phyloP scores from a whole-genome alignment of 352 stramenopile species.

The Globisporangium orthogonon region DNA sequence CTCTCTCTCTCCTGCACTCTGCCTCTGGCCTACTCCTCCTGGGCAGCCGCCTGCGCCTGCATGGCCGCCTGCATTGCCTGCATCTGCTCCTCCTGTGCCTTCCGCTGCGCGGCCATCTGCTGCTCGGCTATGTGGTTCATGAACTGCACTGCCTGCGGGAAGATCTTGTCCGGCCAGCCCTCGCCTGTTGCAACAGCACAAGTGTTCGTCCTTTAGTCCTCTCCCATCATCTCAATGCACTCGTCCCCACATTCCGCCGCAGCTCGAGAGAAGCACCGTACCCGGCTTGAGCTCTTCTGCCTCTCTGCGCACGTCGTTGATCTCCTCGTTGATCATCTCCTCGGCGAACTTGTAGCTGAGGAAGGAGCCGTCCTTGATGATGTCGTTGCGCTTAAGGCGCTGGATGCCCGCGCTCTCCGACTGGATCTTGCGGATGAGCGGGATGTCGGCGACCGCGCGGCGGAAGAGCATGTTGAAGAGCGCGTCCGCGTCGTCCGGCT shows the following conservation, averaged over 20 bases:
- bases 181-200: constrained; percentile 29
- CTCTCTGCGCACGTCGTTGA: constrained; percentile 78
- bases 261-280: too few species aligned
- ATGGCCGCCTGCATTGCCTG: constrained; percentile 57
- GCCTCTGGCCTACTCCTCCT: constrained; percentile 35
- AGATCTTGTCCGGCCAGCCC: constrained; percentile 84
- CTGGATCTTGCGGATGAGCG: constrained; percentile 85
- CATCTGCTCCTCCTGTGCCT: constrained; percentile 65
- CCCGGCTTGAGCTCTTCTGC: constrained; percentile 77
- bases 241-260: too few species aligned
- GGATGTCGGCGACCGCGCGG: constrained; percentile 76
- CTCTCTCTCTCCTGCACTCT: constrained; percentile 18
- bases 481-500: constrained; percentile 55
- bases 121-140: constrained; percentile 86
- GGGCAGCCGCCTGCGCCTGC: constrained; percentile 31
- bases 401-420: constrained; percentile 81
- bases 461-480: constrained; percentile 82
- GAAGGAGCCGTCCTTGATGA: constrained; percentile 84
- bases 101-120: constrained; percentile 76
- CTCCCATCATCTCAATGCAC: too few species aligned
- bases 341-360: constrained; percentile 86
- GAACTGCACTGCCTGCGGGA: constrained; percentile 84
- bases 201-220: neutral
- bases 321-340: constrained; percentile 85
- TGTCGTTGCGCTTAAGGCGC: constrained; percentile 83